A percentile compares a stretch with the other conserved stretches of the same genome.
Conservation (phyloP, 169 alveolate genomes). For the Perkinsus marinus region DNA sequence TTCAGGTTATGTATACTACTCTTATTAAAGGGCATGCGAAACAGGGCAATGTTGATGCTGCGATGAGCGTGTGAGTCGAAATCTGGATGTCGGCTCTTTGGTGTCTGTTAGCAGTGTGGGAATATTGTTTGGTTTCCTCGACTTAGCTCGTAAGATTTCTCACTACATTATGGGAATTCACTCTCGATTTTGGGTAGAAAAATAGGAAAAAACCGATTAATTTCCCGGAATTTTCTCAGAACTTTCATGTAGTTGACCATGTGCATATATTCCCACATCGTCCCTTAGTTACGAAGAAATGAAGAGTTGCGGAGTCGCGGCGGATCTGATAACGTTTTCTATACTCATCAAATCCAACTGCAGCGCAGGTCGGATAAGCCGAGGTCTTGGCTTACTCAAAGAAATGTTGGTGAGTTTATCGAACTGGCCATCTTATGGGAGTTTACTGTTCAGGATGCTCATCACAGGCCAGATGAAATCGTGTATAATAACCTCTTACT, state of each 20-base stretch:
- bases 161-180: too few relatives aligned
- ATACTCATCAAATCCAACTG: not conserved
- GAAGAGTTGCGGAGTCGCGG: not conserved
- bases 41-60: not conserved
- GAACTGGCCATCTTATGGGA: not conserved
- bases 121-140: too few relatives aligned
- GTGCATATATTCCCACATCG: too few relatives aligned
- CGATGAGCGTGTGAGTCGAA: not conserved
- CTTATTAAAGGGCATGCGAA: not conserved
- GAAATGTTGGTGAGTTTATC: not conserved
- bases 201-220: too few relatives aligned
- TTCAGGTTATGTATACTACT: not conserved
- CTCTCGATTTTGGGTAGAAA: too few relatives aligned
- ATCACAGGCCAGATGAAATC: not conserved
- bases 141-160: too few relatives aligned
- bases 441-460: not conserved
- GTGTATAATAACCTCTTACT: not conserved
- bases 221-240: too few relatives aligned
- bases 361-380: not conserved
- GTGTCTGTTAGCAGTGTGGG: too few relatives aligned
- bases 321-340: not conserved
- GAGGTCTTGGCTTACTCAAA: not conserved
- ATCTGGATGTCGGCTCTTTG: not conserved
- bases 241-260: too few relatives aligned
- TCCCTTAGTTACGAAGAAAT: not conserved